Evolutionary conservation across 352 stramenopile genomes (phyloP).

Genomic region (Blastocystis hominis): DNA sequence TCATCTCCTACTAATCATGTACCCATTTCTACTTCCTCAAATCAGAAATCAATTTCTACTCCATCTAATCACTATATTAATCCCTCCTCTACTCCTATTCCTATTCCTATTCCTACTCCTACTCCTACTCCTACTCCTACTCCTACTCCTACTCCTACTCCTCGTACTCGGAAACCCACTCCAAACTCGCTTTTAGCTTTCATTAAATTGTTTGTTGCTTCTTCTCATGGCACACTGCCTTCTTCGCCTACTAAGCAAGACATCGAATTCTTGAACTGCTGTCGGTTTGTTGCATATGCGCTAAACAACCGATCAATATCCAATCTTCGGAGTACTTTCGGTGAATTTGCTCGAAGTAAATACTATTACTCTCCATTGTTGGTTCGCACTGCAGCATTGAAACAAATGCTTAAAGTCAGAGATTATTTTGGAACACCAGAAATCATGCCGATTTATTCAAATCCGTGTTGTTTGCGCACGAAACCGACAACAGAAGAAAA

Average conservation of each 20-base stretch:
- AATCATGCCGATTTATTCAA: not conserved
- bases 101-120: too few relatives aligned
- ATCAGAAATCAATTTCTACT: too few relatives aligned
- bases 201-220: not conserved
- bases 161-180: not conserved
- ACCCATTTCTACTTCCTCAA: too few relatives aligned
- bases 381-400: not conserved
- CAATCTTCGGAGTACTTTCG: not conserved
- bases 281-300: not conserved
- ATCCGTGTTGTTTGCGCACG: not conserved
- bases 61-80: too few relatives aligned
- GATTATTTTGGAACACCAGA: not conserved
- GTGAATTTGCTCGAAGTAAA: not conserved
- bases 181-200: not conserved
- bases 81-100: too few relatives aligned
- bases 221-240: not conserved
- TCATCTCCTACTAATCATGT: too few relatives aligned
- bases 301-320: not conserved
- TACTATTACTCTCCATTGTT: not conserved
- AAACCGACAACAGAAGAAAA: not conserved
- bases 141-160: too few relatives aligned
- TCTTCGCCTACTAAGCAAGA: not conserved
- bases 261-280: conserved; percentile 1
- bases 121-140: too few relatives aligned
- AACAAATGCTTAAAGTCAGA: not conserved